Percentiles rank a stretch among this genome's conserved stretches.
These are phyloP conservation scores for Holtermannia corniformis DNA, from an alignment of 768 basidiomycete genomes.

Conservation along the genomic window DNA sequence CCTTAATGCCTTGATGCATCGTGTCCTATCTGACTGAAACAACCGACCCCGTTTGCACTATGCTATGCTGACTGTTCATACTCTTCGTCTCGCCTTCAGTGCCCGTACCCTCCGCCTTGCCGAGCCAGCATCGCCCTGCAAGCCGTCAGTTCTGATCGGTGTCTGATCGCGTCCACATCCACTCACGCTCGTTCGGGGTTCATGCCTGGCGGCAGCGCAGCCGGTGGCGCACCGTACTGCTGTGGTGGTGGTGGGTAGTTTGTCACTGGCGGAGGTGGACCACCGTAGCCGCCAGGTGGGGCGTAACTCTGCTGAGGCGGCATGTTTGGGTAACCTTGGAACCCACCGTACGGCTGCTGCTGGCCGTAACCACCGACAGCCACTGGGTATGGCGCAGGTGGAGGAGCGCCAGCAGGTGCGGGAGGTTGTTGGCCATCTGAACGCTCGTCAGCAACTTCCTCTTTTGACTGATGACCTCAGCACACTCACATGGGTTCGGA, in stretches of 20 bases:
- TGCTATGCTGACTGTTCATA: background rate
- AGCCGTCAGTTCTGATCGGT: background rate
- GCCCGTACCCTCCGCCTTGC: slow-evolving; percentile 14
- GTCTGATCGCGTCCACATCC: too few species aligned
- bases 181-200: slow-evolving; percentile 36
- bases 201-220: slow-evolving; percentile 11
- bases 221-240: slow-evolving; percentile 1
- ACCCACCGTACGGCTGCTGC: background rate
- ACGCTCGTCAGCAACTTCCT: too few species aligned
- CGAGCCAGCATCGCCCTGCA: slow-evolving; percentile 28
- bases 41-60: background rate
- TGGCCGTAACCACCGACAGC: background rate
- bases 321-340: slow-evolving; percentile 3
- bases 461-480: too few species aligned
- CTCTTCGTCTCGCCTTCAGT: background rate
- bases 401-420: background rate
- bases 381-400: background rate
- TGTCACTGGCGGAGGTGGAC: slow-evolving; percentile 4
- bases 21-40: background rate
- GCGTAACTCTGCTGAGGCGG: slow-evolving; percentile 5
- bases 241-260: background rate
- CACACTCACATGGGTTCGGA: slow-evolving; percentile 32
- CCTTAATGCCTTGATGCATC: background rate
- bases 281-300: slow-evolving; percentile 8
- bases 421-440: too few species aligned